These are phyloP conservation scores for Phlegmacium glaucopus DNA, from an alignment of 768 basidiomycete species.

Conservation along the genomic window DNA sequence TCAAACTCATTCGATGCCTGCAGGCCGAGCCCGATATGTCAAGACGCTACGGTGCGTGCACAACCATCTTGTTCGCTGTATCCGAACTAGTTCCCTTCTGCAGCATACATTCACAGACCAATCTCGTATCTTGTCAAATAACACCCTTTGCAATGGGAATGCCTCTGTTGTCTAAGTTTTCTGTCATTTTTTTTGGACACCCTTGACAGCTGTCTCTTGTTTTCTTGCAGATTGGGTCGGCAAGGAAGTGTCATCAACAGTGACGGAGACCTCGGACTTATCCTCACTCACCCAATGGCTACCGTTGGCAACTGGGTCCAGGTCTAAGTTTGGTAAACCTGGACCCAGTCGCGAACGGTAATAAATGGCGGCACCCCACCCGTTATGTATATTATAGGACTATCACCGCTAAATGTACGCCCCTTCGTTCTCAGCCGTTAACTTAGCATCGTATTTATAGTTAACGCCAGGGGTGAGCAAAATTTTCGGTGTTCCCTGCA, in stretches of 20 bases:
- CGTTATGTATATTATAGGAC: conserved; percentile 81
- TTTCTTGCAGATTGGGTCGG: conserved; percentile 64
- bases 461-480: conserved; percentile 84
- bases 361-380: conserved; percentile 81
- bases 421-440: neutral
- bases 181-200: neutral
- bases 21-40: conserved; percentile 67
- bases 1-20: conserved; percentile 67
- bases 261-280: conserved; percentile 65
- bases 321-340: too few relatives aligned
- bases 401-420: conserved; percentile 57
- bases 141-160: conserved; percentile 71
- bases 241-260: conserved; percentile 64
- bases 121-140: conserved; percentile 63
- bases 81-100: neutral
- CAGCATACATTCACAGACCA: conserved; percentile 65
- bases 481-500: too few relatives aligned
- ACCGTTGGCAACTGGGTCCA: too few relatives aligned
- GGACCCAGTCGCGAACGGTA: too few relatives aligned
- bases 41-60: conserved; percentile 49
- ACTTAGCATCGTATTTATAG: conserved; percentile 27
- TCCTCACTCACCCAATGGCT: conserved; percentile 71
- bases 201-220: neutral
- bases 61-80: neutral
- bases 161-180: conserved; percentile 39